A percentile compares a stretch with the other conserved stretches of the same genome.
phyloP scores from a whole-genome alignment of 176 grass and related monocot species.

The barley (Hordeum vulgare) region MorexV3_pseudomolecules_assembly NC_058520.1:173374702-173375201 shows the following conservation, averaged over 20 bases:
- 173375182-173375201: constrained; percentile 15
- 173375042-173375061: neutral
- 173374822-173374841: neutral
- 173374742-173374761: no score
- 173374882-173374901: neutral
- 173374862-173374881: neutral
- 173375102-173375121: constrained; percentile 27
- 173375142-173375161: neutral
- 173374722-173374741: no score
- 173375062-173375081: constrained; percentile 3
- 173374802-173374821: neutral
- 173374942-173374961: neutral
- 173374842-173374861: neutral
- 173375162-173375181: constrained; percentile 37
- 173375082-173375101: neutral
- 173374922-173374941: neutral
- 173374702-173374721: neutral
- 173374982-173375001: neutral
- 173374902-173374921: neutral
- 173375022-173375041: neutral
- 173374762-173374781: neutral
- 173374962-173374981: neutral
- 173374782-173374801: neutral
- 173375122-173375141: constrained; percentile 29
- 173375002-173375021: neutral